phyloP scores from a whole-genome alignment of 305 asterid species.

The Fraxinus albicans region DNA sequence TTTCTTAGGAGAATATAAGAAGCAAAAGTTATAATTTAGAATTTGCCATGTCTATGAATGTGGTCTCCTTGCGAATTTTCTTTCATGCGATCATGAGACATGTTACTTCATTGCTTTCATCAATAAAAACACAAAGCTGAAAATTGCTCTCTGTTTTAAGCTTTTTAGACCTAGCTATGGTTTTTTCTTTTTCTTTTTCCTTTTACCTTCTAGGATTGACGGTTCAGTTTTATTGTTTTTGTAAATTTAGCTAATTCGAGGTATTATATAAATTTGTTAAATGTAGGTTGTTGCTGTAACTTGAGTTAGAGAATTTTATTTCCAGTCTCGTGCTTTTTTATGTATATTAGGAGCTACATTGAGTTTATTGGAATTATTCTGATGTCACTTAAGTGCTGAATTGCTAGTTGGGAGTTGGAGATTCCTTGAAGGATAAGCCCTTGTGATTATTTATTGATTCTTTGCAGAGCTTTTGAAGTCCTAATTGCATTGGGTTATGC shows the following conservation, averaged over 20 bases:
- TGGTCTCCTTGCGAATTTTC: background rate
- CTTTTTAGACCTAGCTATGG: background rate
- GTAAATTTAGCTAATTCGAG: background rate
- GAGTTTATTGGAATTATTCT: background rate
- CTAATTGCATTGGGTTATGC: background rate
- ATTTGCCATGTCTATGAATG: background rate
- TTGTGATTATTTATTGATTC: background rate
- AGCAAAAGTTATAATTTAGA: background rate
- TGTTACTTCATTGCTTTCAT: background rate
- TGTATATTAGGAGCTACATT: background rate
- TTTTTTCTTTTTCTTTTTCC: too few relatives aligned
- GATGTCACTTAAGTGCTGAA: background rate
- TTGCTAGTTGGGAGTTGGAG: background rate
- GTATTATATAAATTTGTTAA: background rate
- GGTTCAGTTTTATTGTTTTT: background rate
- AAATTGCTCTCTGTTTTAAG: background rate
- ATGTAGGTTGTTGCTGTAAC: background rate
- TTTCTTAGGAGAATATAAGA: background rate
- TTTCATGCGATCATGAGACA: background rate
- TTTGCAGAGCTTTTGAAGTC: background rate
- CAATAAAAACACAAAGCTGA: background rate
- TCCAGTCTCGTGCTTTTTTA: background rate
- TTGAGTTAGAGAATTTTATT: background rate
- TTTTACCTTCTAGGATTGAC: background rate
- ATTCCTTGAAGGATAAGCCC: background rate